These are phyloP conservation scores for Tulasnella sp. DNA, from an alignment of 768 basidiomycete genomes.

Conservation along the genomic window DNA sequence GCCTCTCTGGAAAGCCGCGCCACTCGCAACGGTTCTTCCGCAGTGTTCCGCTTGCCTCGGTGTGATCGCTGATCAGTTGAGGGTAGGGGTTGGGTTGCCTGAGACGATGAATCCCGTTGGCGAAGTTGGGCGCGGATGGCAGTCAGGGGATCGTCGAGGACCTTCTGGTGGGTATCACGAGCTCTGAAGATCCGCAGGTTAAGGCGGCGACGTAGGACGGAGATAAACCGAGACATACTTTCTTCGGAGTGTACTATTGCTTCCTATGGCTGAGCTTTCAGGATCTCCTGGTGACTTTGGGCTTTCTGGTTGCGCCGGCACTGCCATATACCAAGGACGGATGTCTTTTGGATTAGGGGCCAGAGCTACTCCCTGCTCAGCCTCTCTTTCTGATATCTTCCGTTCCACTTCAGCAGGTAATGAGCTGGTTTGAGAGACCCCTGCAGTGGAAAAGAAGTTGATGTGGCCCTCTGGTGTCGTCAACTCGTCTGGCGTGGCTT, in stretches of 20 bases:
- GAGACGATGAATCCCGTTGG: background rate
- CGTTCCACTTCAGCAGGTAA: background rate
- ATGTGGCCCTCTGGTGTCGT: constrained; percentile 55
- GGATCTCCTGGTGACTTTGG: background rate
- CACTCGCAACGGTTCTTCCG: background rate
- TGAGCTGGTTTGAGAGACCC: constrained; percentile 45
- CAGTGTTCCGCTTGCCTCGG: background rate
- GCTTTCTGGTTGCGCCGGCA: background rate
- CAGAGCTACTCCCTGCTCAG: constrained; percentile 67
- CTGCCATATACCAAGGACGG: constrained; percentile 68
- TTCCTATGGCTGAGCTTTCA: background rate
- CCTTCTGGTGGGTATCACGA: background rate
- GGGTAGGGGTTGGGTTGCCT: background rate
- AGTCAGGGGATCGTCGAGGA: constrained; percentile 16
- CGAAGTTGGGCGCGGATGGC: background rate
- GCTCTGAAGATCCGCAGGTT: background rate
- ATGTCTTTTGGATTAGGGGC: constrained; percentile 74
- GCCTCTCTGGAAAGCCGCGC: constrained; percentile 23
- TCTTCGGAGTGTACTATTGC: background rate
- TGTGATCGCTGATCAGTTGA: background rate
- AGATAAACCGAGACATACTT: background rate
- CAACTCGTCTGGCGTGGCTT: constrained; percentile 16
- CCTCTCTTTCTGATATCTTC: constrained; percentile 38
- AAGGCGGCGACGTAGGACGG: background rate
- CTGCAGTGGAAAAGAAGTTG: constrained; percentile 80